phyloP scores from a whole-genome alignment of 192 early-diverging fungal genomes.

The Rhizophagus sp. region DNA sequence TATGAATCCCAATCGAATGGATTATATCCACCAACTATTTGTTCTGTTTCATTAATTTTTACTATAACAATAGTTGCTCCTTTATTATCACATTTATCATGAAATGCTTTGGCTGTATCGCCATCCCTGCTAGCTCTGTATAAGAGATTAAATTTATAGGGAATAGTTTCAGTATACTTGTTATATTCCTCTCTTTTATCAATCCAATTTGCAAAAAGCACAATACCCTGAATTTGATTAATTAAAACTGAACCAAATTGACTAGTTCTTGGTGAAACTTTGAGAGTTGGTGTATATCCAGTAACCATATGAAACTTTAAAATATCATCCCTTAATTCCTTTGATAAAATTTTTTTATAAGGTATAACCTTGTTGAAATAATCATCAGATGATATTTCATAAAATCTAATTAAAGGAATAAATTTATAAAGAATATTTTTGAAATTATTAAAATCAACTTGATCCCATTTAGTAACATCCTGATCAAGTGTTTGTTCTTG shows the following conservation, averaged over 20 bases:
- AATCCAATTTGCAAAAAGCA: neutral
- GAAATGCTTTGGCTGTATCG: neutral
- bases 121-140: neutral
- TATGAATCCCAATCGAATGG: neutral
- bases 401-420: neutral
- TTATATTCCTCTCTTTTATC: no score
- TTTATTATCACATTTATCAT: neutral
- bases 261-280: neutral
- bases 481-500: neutral
- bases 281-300: neutral
- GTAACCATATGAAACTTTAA: neutral
- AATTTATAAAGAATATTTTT: neutral
- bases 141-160: neutral
- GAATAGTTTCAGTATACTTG: no score
- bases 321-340: neutral
- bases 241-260: no score
- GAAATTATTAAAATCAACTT: neutral
- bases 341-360: neutral
- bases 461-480: neutral
- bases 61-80: neutral
- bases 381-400: neutral
- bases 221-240: neutral
- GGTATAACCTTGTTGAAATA: neutral
- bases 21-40: neutral
- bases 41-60: neutral